Evolutionary conservation across 768 basidiomycete species (phyloP).

Genomic region (Daedaleopsis nitida): DNA sequence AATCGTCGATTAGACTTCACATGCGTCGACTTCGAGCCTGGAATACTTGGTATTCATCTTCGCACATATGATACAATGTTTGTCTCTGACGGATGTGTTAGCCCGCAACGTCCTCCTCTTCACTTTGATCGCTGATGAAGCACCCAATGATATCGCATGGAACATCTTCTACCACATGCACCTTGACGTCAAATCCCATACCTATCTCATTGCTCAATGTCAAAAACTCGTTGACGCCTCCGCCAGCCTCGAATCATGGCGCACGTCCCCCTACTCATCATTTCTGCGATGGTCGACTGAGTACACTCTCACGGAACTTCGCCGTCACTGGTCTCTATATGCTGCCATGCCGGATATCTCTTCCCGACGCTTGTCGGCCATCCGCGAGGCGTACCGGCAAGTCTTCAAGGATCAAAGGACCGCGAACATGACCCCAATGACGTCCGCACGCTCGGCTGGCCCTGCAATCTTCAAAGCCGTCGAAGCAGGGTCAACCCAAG

Average conservation of each 20-base stretch:
- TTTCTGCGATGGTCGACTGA: conserved; percentile 9
- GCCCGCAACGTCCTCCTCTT: conserved; percentile 23
- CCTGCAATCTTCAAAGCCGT: conserved; percentile 30
- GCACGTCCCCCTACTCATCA: conserved; percentile 5
- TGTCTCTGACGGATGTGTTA: neutral
- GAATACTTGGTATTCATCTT: conserved; percentile 16
- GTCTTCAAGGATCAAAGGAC: conserved; percentile 19
- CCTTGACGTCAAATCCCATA: conserved; percentile 8
- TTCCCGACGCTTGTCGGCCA: conserved; percentile 26
- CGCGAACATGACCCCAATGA: neutral
- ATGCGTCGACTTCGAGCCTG: conserved; percentile 22
- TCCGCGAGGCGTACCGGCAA: conserved; percentile 26
- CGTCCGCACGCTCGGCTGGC: conserved; percentile 38
- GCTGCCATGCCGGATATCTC: conserved; percentile 28
- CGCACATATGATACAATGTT: neutral
- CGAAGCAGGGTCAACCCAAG: conserved; percentile 20
- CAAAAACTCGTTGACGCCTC: conserved; percentile 10
- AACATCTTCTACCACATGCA: conserved; percentile 21
- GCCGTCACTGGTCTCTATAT: conserved; percentile 29
- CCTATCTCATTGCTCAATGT: conserved; percentile 9
- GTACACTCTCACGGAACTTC: conserved; percentile 18
- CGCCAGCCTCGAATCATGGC: conserved; percentile 6
- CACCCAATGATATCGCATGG: conserved; percentile 5
- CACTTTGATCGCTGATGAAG: conserved; percentile 5
- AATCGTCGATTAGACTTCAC: conserved; percentile 16